A percentile compares a stretch with the other conserved stretches of the same genome.
These are phyloP conservation scores for Candida albicans DNA, from an alignment of 1,139 yeast genomes.

Conservation along the genomic window DNA sequence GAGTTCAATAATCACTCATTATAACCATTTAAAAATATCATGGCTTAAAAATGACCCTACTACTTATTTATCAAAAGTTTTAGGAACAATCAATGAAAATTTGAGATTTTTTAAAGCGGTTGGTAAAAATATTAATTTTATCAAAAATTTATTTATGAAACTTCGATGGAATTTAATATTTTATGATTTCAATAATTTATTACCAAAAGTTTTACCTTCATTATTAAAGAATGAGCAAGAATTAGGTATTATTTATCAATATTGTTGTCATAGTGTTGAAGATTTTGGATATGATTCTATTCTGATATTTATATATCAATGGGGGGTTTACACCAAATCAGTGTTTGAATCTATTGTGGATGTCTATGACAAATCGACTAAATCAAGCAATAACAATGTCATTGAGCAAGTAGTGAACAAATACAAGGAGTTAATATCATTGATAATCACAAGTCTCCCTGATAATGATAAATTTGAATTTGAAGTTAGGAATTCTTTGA, in stretches of 20 bases:
- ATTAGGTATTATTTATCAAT: slow-evolving; percentile 19
- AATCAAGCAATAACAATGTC: background rate
- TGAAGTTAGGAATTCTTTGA: slow-evolving; percentile 30
- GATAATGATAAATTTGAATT: slow-evolving; percentile 24
- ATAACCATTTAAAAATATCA: slow-evolving; percentile 15
- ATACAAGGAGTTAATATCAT: background rate
- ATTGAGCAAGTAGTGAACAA: background rate
- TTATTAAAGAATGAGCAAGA: slow-evolving; percentile 19
- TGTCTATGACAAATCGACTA: background rate
- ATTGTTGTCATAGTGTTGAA: slow-evolving; percentile 17
- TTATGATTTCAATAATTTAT: slow-evolving; percentile 23
- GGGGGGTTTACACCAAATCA: slow-evolving; percentile 18
- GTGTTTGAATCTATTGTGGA: slow-evolving; percentile 7
- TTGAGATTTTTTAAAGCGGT: slow-evolving; percentile 23
- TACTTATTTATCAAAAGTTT: slow-evolving; percentile 20
- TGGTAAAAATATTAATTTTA: slow-evolving; percentile 23
- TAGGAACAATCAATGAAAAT: slow-evolving; percentile 19
- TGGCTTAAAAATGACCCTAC: slow-evolving; percentile 20
- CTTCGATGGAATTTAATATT: slow-evolving; percentile 36
- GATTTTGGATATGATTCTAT: slow-evolving; percentile 23
- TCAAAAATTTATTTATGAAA: slow-evolving; percentile 20
- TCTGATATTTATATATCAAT: slow-evolving; percentile 20
- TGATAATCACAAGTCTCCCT: background rate
- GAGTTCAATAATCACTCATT: slow-evolving; percentile 19
- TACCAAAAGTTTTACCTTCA: slow-evolving; percentile 21